phyloP scores from a whole-genome alignment of 768 basidiomycete genomes.

The Boletellus ananas region DNA sequence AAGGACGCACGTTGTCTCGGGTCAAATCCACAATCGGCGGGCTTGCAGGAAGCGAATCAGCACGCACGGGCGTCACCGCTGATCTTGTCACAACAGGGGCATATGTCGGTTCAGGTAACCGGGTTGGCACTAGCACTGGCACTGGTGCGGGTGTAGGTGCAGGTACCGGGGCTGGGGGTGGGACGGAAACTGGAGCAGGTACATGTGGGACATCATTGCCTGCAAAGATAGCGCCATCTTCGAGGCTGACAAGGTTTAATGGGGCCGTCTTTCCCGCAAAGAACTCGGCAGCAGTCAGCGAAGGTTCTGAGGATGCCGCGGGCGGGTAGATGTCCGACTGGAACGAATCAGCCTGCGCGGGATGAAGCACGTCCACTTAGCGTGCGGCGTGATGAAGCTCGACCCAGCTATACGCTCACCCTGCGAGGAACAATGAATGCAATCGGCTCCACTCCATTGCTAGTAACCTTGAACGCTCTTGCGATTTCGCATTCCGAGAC shows the following conservation, averaged over 20 bases:
- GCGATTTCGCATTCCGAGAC: conserved; percentile 94
- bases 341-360: conserved; percentile 80
- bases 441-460: conserved; percentile 77
- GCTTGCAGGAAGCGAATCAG: conserved; percentile 10
- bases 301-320: conserved; percentile 76
- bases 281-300: conserved; percentile 80
- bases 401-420: conserved; percentile 38
- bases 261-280: conserved; percentile 78
- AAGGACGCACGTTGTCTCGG: conserved; percentile 31
- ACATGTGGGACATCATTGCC: conserved; percentile 24
- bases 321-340: conserved; percentile 97
- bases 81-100: conserved; percentile 33
- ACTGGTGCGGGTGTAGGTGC: conserved; percentile 4
- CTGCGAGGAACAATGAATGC: conserved; percentile 94
- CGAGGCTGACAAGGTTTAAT: conserved; percentile 78
- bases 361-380: background rate
- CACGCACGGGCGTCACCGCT: conserved; percentile 16
- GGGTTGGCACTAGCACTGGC: conserved; percentile 27
- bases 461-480: conserved; percentile 84
- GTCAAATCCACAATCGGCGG: background rate
- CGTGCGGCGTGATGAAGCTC: background rate
- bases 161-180: conserved; percentile 19
- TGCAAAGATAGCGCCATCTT: conserved; percentile 52
- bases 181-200: conserved; percentile 28
- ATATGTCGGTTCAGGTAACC: conserved; percentile 33